Evolutionary conservation across 2,329 filamentous ascomycete genomes (phyloP).

Genomic region (Golovinomyces cichoracearum): DNA sequence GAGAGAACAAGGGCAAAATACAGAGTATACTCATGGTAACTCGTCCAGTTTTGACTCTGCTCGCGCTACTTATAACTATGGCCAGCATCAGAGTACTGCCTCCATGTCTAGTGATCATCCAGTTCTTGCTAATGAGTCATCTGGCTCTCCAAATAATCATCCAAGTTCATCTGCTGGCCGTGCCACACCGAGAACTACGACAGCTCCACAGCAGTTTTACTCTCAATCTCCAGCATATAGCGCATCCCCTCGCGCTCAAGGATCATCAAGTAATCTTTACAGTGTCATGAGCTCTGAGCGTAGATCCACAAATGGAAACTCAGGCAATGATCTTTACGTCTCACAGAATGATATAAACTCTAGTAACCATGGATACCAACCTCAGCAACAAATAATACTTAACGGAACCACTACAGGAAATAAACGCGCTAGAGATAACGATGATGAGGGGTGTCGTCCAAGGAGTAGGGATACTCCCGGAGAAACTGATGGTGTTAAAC

Average conservation of each 20-base stretch:
- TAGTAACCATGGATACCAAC: slow-evolving; percentile 36
- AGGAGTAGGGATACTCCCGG: slow-evolving; percentile 25
- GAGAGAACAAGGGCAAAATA: slow-evolving; percentile 47
- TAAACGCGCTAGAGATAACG: slow-evolving; percentile 22
- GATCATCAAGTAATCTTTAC: slow-evolving; percentile 59
- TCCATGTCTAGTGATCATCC: slow-evolving; percentile 44
- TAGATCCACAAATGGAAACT: slow-evolving; percentile 36
- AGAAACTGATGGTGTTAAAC: slow-evolving; percentile 38
- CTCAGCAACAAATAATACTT: slow-evolving; percentile 30
- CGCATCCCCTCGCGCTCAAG: slow-evolving; percentile 46
- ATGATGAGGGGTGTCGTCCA: slow-evolving; percentile 29
- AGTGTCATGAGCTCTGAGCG: slow-evolving; percentile 69
- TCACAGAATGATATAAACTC: slow-evolving; percentile 33
- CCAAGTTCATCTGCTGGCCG: slow-evolving; percentile 41
- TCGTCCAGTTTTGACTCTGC: slow-evolving; percentile 43
- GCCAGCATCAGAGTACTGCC: slow-evolving; percentile 34
- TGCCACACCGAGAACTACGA: slow-evolving; percentile 59
- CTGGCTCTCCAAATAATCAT: slow-evolving; percentile 49
- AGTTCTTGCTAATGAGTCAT: slow-evolving; percentile 60
- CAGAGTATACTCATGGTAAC: slow-evolving; percentile 70
- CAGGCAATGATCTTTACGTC: slow-evolving; percentile 43
- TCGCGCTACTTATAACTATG: slow-evolving; percentile 55
- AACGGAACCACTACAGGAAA: slow-evolving; percentile 29
- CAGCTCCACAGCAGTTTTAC: slow-evolving; percentile 49
- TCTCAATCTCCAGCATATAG: slow-evolving; percentile 35